Evolutionary conservation across 305 asterid genomes (phyloP), one percentile per base, ranked within the genome.

Genomic region (Fraxinus velutina): DNA sequence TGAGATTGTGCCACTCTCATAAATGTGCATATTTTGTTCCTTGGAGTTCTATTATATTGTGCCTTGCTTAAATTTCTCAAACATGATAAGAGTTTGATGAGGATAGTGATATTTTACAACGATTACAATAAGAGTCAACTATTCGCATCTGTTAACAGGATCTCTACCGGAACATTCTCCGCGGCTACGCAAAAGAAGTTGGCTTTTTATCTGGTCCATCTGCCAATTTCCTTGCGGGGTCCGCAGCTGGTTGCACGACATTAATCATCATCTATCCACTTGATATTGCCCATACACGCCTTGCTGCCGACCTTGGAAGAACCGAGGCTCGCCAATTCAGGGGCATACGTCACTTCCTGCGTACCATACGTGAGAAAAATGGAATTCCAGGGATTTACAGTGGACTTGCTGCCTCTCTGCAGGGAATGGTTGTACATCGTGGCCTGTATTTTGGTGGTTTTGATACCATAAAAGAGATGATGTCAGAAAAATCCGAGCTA

Each of bases 201-300:
- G 90, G 84, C 39, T 73, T 93, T 75, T 84, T 95, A 42, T 87
- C 95, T 2, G 99, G 98, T 4, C 91, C 99, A 24, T 75, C 91
- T 0, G 92, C 97, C 78, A 96, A 96, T 85, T 94, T 96, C 89
- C 29, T 94, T 1, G 98, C 98, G 1, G 98, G 99, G 57, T 89
- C 99, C 2, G 90, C 92, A 34, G 97, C 99, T 4, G 99, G 99
- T 50, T 96, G 99, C 87, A 93, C 98, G 3, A 86, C 99, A 0
- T 88, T 96, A 57, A 81, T 96, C 86, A 90, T 96, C 73, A 90
- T 96, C 87, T 96, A 96, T 78, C 99, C 99, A 2, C 99, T 96
- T 10, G 99, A 96, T 79, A 96, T 96, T 71, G 93, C 99, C 0
- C 99, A 96, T 84, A 96, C 99, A 0, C 97, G 99, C 82, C 95